A percentile compares a stretch with the other conserved stretches of the same genome.
Conservation (phyloP, 352 stramenopile genomes). For the Globisporangium carolinianum region DNA sequence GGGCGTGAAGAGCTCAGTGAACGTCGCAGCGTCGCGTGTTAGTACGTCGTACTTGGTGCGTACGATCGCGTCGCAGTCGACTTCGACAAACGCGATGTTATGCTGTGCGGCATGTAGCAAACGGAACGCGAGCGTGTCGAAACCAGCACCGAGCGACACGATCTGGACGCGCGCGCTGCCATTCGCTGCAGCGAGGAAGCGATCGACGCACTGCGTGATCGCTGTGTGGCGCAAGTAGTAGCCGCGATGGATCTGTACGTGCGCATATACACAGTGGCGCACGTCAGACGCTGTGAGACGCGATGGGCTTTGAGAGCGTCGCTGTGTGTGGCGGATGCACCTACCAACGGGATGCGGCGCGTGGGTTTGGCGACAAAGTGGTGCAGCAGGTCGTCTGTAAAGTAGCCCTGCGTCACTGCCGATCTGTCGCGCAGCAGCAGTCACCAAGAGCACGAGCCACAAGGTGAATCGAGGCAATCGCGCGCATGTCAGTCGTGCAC, state of each 20-base stretch:
- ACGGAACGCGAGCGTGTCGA: constrained; percentile 73
- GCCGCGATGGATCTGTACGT: constrained; percentile 60
- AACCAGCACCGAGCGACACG: constrained; percentile 61
- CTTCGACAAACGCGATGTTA: constrained; percentile 36
- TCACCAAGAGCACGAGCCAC: neutral
- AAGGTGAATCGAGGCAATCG: neutral
- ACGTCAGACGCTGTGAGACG: neutral
- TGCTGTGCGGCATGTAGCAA: constrained; percentile 22
- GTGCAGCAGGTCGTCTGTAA: constrained; percentile 48
- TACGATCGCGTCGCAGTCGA: constrained; percentile 57
- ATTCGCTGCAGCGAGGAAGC: constrained; percentile 27
- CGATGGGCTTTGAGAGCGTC: neutral
- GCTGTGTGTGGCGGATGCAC: neutral
- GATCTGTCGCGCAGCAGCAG: constrained; percentile 27
- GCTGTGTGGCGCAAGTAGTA: constrained; percentile 70
- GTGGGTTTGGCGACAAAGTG: constrained; percentile 56
- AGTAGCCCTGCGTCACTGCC: constrained; percentile 50
- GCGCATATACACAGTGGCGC: neutral
- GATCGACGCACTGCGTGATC: constrained; percentile 39
- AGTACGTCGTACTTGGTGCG: constrained; percentile 40
- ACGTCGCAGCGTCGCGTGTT: constrained; percentile 12
- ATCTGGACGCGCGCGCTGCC: constrained; percentile 30
- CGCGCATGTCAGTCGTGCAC: neutral
- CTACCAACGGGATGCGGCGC: constrained; percentile 59
- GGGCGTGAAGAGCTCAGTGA: constrained; percentile 17